Evolutionary conservation across 805 yeast genomes (phyloP).

Genomic region (Torulaspora quercuum): DNA sequence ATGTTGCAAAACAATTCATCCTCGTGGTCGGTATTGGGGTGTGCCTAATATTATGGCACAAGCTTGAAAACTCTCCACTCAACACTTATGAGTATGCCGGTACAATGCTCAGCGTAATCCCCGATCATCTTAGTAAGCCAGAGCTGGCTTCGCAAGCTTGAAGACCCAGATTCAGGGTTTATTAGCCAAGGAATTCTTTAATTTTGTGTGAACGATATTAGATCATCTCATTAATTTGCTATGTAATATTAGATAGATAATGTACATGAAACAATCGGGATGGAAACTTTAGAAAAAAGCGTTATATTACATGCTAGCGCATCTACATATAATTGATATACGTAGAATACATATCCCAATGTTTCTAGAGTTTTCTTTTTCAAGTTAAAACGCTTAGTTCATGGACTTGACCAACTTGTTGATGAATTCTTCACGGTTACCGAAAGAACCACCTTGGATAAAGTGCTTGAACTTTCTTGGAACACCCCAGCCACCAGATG

Average conservation of each 20-base stretch:
- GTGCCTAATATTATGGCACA: too few species aligned
- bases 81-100: too few species aligned
- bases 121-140: too few species aligned
- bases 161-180: too few species aligned
- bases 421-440: slow-evolving; percentile 96
- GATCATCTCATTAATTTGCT: slow-evolving; percentile 1
- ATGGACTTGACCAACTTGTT: slow-evolving; percentile 90
- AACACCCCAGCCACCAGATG: slow-evolving; percentile 97
- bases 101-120: too few species aligned
- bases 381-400: slow-evolving; percentile 61
- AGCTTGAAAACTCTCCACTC: too few species aligned
- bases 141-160: too few species aligned
- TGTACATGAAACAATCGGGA: background rate
- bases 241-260: background rate
- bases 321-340: slow-evolving; percentile 12
- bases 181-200: too few species aligned
- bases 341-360: slow-evolving; percentile 12
- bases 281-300: slow-evolving; percentile 4
- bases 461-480: slow-evolving; percentile 95
- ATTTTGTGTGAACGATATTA: too few species aligned
- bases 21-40: too few species aligned
- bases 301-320: slow-evolving; percentile 6
- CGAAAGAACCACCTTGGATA: slow-evolving; percentile 97
- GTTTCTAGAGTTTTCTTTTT: too few species aligned
- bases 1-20: too few species aligned